Percentiles rank a stretch among this genome's conserved stretches.
These are phyloP conservation scores for Pisolithus microcarpus DNA, from an alignment of 768 basidiomycete genomes.

Conservation along the genomic window DNA sequence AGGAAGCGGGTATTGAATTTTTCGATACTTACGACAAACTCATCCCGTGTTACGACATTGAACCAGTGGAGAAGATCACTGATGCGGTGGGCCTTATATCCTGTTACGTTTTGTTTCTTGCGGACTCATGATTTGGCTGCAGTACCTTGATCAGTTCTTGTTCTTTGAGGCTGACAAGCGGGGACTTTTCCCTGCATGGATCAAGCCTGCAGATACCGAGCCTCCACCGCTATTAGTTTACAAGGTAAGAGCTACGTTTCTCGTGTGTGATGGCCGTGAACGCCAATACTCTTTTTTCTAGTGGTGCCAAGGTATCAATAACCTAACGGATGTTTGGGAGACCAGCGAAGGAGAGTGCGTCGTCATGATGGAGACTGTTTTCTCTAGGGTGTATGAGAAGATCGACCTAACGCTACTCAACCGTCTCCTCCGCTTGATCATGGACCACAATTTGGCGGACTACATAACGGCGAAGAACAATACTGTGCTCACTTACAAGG, in stretches of 20 bases:
- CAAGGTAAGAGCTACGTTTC: slow-evolving; percentile 38
- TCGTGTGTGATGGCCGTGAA: slow-evolving; percentile 5
- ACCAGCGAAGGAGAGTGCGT: slow-evolving; percentile 96
- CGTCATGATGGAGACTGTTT: slow-evolving; percentile 97
- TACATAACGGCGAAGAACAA: slow-evolving; percentile 99
- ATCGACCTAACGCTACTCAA: slow-evolving; percentile 95
- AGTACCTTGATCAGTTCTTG: slow-evolving; percentile 96
- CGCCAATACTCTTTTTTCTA: neutral
- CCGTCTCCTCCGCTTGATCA: slow-evolving; percentile 88
- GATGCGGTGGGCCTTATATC: slow-evolving; percentile 62
- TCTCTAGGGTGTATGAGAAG: slow-evolving; percentile 98
- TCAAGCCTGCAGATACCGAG: slow-evolving; percentile 96
- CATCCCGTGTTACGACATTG: slow-evolving; percentile 98
- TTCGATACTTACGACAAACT: slow-evolving; percentile 98
- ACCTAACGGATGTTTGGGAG: slow-evolving; percentile 97
- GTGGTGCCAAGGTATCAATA: slow-evolving; percentile 99
- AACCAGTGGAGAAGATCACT: slow-evolving; percentile 99
- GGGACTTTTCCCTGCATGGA: slow-evolving; percentile 97
- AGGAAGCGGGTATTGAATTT: slow-evolving; percentile 95
- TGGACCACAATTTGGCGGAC: slow-evolving; percentile 98
- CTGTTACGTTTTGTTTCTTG: neutral
- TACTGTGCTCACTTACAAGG: slow-evolving; percentile 88
- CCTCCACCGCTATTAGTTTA: slow-evolving; percentile 95
- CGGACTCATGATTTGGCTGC: slow-evolving; percentile 10
- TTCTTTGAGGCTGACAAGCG: slow-evolving; percentile 99